Conservation (phyloP, 768 basidiomycete species). For the Naganishia antarctica region DNA sequence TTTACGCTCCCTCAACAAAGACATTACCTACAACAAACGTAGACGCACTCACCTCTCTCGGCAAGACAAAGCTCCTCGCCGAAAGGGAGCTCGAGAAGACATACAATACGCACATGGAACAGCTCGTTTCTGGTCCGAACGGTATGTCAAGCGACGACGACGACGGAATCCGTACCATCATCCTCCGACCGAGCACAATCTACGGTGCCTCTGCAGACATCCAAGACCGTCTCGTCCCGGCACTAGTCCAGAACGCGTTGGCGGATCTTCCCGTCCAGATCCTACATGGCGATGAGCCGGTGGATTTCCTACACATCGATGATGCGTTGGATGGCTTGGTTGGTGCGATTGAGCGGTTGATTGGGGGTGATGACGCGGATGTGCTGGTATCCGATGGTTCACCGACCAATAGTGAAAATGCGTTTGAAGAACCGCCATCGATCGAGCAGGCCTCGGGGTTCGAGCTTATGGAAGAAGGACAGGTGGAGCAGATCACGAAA, state of each 20-base stretch:
- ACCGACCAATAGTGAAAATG: too few species aligned
- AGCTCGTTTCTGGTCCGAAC: conserved; percentile 19
- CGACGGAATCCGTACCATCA: conserved; percentile 24
- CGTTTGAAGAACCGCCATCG: too few species aligned
- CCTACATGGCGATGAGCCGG: conserved; percentile 32
- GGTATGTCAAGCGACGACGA: neutral
- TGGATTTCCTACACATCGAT: conserved; percentile 42
- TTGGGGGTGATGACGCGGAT: neutral
- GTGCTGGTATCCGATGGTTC: neutral
- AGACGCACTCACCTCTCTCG: conserved; percentile 33
- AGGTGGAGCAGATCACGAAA: neutral
- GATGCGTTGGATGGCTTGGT: conserved; percentile 43
- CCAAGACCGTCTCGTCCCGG: conserved; percentile 39
- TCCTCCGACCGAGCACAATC: conserved; percentile 42
- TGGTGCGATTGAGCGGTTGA: conserved; percentile 32
- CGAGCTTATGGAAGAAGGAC: neutral
- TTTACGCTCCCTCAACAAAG: conserved; percentile 35
- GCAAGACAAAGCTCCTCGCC: conserved; percentile 36
- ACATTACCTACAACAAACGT: neutral
- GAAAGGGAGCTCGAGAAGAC: conserved; percentile 30
- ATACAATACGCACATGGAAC: neutral
- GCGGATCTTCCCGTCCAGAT: conserved; percentile 44
- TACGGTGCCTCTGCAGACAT: conserved; percentile 43
- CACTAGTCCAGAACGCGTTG: conserved; percentile 38
- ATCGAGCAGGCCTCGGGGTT: neutral